Percentiles rank a stretch among this genome's conserved stretches.
Evolutionary conservation across 345 rosid species (phyloP).

Genomic region (Eucalyptus cloeziana): DNA sequence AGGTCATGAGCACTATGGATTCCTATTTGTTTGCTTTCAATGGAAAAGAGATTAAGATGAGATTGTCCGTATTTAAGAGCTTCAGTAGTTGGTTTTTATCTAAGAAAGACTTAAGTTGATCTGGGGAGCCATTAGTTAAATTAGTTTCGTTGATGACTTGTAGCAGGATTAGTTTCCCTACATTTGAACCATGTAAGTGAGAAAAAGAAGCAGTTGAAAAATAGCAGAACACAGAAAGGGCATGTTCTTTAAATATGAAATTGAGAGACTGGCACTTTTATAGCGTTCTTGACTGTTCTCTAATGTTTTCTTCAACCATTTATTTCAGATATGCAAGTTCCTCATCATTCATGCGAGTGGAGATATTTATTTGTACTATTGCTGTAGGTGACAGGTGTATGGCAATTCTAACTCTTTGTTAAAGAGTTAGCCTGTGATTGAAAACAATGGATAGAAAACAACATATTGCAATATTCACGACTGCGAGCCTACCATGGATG

Average conservation of each 20-base stretch:
- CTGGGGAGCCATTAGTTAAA: neutral
- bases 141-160: neutral
- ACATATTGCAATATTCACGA: slow-evolving; percentile 77
- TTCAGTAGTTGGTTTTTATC: neutral
- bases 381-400: neutral
- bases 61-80: neutral
- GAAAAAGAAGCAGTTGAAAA: neutral
- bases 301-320: neutral
- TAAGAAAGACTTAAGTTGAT: neutral
- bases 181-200: neutral
- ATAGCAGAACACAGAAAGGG: neutral
- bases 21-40: neutral
- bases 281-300: neutral
- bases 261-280: neutral
- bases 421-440: neutral
- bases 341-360: neutral
- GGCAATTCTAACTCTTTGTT: neutral
- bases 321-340: neutral
- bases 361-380: neutral
- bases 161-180: neutral
- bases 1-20: neutral
- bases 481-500: slow-evolving; percentile 97
- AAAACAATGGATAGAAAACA: slow-evolving; percentile 40
- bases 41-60: neutral
- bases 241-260: neutral